Evolutionary conservation across 2,329 filamentous ascomycete genomes (phyloP).

Genomic region (Tothia fuscella): DNA sequence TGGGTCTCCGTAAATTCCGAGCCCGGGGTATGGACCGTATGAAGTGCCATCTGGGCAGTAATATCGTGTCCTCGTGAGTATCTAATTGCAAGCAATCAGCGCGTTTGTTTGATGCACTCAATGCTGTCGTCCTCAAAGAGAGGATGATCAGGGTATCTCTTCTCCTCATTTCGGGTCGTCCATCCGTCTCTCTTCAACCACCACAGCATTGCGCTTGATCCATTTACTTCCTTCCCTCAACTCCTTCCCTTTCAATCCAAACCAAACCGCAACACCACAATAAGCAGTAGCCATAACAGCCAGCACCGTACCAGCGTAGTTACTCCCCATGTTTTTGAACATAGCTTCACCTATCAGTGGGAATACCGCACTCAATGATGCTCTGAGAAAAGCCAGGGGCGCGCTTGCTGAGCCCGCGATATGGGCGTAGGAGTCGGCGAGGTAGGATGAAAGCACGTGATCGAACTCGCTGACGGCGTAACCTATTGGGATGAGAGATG

Average conservation of each 20-base stretch:
- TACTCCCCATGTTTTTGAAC: neutral
- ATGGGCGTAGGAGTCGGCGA: neutral
- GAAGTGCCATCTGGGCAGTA: constrained; percentile 24
- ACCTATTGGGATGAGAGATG: neutral
- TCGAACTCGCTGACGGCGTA: constrained; percentile 2
- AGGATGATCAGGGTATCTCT: too few relatives aligned
- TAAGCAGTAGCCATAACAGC: neutral
- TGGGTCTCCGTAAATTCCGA: constrained; percentile 35
- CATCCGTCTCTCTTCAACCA: neutral
- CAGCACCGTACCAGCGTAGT: neutral
- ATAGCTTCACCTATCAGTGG: neutral
- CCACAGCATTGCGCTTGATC: neutral
- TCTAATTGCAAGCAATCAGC: too few relatives aligned
- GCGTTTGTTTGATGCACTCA: too few relatives aligned
- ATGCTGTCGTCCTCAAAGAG: constrained; percentile 34
- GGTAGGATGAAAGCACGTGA: neutral
- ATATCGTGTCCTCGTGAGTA: too few relatives aligned
- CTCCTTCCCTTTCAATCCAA: neutral
- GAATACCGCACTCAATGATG: neutral
- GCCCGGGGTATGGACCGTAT: constrained; percentile 38
- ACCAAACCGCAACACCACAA: neutral
- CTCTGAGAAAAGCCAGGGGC: neutral
- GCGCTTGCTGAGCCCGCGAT: constrained; percentile 1
- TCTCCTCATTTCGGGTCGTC: too few relatives aligned
- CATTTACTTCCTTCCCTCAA: neutral